Percentiles rank a stretch among this genome's conserved stretches.
Evolutionary conservation across 768 basidiomycete genomes (phyloP).

Genomic region (Collybiopsis confluens): DNA sequence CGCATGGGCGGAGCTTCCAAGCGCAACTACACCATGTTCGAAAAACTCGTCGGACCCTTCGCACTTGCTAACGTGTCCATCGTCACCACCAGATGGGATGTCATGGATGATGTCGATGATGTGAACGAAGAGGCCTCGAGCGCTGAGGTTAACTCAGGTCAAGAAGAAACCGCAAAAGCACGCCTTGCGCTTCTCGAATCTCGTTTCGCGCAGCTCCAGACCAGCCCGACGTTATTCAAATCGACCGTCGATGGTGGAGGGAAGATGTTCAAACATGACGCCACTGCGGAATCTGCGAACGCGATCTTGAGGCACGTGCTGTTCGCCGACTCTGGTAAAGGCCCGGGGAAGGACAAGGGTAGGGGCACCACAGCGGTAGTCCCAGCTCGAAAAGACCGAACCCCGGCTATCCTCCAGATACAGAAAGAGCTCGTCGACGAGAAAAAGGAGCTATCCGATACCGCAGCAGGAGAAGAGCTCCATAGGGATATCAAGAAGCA

Average conservation of each 20-base stretch:
- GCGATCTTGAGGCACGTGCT: slow-evolving; percentile 27
- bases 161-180: too few species aligned
- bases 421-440: slow-evolving; percentile 53
- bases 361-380: too few species aligned
- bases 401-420: slow-evolving; percentile 43
- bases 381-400: too few species aligned
- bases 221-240: slow-evolving; percentile 28
- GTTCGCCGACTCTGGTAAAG: too few species aligned
- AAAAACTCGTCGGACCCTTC: slow-evolving; percentile 43
- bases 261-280: slow-evolving; percentile 27
- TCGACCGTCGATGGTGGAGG: slow-evolving; percentile 37
- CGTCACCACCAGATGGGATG: slow-evolving; percentile 41
- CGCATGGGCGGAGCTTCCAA: slow-evolving; percentile 47
- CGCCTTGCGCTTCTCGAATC: slow-evolving; percentile 24
- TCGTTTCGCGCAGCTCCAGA: slow-evolving; percentile 30
- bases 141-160: too few species aligned
- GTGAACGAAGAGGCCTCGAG: too few species aligned
- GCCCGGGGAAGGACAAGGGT: too few species aligned
- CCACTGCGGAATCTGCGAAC: slow-evolving; percentile 22
- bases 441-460: slow-evolving; percentile 43
- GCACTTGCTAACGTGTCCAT: slow-evolving; percentile 48
- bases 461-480: slow-evolving; percentile 50
- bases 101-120: too few species aligned
- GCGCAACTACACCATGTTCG: slow-evolving; percentile 37
- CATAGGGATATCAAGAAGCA: slow-evolving; percentile 46